These are phyloP conservation scores for Aspergillus bridgeri DNA, from an alignment of 495 filamentous ascomycete species.

Conservation along the genomic window DNA sequence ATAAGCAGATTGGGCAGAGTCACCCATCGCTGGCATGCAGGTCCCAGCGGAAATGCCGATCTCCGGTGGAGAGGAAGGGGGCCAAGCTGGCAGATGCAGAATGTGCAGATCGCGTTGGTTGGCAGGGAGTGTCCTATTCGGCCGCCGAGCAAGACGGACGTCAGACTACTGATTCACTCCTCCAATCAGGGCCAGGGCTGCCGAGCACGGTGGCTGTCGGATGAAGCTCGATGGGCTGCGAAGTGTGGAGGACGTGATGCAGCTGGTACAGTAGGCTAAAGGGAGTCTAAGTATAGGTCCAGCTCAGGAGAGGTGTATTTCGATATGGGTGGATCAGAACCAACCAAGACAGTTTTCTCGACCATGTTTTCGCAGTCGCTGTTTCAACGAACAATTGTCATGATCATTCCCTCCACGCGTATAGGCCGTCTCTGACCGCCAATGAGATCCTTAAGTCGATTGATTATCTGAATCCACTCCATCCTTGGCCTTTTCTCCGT, in stretches of 20 bases:
- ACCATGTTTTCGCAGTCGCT: background rate
- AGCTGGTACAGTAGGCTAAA: too few relatives aligned
- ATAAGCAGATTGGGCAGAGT: conserved; percentile 12
- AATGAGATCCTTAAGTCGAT: background rate
- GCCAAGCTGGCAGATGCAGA: background rate
- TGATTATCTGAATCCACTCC: too few relatives aligned
- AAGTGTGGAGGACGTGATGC: background rate
- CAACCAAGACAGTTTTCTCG: background rate
- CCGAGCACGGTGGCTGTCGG: background rate
- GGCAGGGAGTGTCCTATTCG: background rate
- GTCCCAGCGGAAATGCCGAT: background rate
- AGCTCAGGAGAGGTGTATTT: background rate
- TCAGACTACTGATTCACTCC: too few relatives aligned
- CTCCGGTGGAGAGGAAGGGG: background rate
- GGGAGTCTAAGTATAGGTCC: too few relatives aligned
- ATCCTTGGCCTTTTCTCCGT: conserved; percentile 9
- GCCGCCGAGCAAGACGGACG: too few relatives aligned
- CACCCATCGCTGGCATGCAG: background rate
- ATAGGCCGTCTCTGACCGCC: background rate
- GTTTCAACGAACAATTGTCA: too few relatives aligned
- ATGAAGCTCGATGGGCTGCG: background rate
- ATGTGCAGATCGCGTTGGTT: background rate
- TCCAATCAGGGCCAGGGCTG: background rate
- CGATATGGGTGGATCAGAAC: background rate
- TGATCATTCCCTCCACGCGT: too few relatives aligned